Conservation (phyloP, 2,329 filamentous ascomycete genomes). For the Aspergillus tubingensis region DNA sequence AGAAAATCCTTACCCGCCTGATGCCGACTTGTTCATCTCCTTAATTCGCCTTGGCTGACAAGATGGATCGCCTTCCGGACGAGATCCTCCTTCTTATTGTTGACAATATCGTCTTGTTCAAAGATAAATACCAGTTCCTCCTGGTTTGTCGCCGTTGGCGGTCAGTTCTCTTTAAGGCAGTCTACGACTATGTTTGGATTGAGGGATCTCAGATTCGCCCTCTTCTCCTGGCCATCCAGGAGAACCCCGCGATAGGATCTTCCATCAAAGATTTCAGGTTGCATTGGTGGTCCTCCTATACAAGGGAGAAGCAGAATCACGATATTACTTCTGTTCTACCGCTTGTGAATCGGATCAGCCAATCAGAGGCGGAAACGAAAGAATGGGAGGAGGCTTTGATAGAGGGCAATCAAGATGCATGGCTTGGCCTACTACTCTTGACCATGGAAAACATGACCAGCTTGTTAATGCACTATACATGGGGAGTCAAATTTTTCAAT, state of each 20-base stretch:
- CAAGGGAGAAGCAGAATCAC: not conserved
- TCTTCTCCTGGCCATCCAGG: not conserved
- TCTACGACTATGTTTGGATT: not conserved
- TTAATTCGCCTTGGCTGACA: not conserved
- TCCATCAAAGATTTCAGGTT: constrained; percentile 1
- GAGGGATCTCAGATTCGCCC: not conserved
- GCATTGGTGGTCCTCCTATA: not conserved
- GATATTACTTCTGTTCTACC: not conserved
- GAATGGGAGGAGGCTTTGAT: not conserved
- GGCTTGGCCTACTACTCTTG: constrained; percentile 8
- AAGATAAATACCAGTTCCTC: not conserved
- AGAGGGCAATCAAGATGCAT: not conserved
- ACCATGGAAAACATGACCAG: not conserved
- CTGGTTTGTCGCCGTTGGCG: constrained; percentile 10
- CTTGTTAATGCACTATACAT: not conserved
- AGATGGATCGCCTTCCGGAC: not conserved
- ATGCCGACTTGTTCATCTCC: not conserved
- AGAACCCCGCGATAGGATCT: not conserved
- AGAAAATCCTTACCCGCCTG: not conserved
- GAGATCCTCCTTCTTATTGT: constrained; percentile 8
- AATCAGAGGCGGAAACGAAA: not conserved
- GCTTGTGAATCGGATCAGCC: not conserved
- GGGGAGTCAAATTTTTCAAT: not conserved
- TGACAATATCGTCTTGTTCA: not conserved
- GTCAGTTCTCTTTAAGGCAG: not conserved